Base-by-base conservation (phyloP, 805 yeast species). In the Pichia phayaonensis region DNA sequence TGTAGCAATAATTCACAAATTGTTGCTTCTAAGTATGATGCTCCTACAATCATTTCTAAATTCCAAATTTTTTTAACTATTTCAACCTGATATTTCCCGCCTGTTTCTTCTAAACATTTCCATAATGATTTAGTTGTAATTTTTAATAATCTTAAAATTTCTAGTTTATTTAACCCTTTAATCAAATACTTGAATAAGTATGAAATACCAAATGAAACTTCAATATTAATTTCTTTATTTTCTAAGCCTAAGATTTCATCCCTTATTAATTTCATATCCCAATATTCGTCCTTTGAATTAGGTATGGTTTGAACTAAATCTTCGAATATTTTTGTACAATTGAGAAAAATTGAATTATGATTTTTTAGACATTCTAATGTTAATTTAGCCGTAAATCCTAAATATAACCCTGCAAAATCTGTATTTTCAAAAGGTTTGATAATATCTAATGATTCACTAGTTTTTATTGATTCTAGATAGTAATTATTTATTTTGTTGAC, bases 1-100 rank as follows among this genome's bases (percentile, higher is more conserved):
- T 72, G 61, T 15, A 82, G 59, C 29, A 87, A 73, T 44, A 80
- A 72, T 2, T 77, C 70, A 0, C 87, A 70, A 2, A 90, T 55
- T 0, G 88, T 85, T 1, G 95, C 92, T 58, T 90, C 95, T 24
- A 90, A 74, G 53, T 77, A 75, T 44, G 76, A 67, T 2, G 74
- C 59, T 15, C 79, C 79, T 24, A 77, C 72, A 20, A 74, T 68
- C n/a, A 75, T 64, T 40, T 80, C 83, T 46, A 92, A 66, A 7
- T 74, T 71, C 72, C 86, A 83, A 2, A 90, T 71, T 22, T 79
- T 71, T 47, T 76, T 79, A 1, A 85, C 86, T 0, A 85, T 75
- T 58, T 86, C 95, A 1, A 84, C 83, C 59, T 88, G 95, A 50
- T 74, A 72, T 44, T 68, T 67, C 3, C 81, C 80, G n/a, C 73